Evolutionary conservation across 2,329 filamentous ascomycete genomes (phyloP).

Genomic region (Fusarium brevicatenulatum): DNA sequence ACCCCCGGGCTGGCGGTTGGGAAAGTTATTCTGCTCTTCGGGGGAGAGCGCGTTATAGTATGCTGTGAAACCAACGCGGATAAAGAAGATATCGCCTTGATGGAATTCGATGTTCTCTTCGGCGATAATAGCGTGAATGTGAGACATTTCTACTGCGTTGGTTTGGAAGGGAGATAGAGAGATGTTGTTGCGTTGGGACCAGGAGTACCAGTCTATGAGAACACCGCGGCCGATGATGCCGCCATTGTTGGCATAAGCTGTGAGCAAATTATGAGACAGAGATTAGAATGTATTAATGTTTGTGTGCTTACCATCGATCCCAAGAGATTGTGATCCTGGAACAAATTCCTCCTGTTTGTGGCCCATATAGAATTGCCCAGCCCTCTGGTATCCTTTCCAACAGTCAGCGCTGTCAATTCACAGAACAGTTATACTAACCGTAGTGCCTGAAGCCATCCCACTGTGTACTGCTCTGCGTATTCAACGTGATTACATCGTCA

Average conservation of each 20-base stretch:
- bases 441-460: neutral
- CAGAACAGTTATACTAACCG: no score
- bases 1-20: neutral
- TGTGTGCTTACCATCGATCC: neutral
- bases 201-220: neutral
- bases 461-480: neutral
- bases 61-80: neutral
- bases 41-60: neutral
- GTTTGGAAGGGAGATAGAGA: neutral
- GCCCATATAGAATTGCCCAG: neutral
- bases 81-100: neutral
- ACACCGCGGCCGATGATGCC: neutral
- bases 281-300: rapidly evolving
- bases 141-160: neutral
- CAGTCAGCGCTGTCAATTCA: neutral
- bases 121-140: neutral
- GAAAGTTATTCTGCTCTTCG: neutral
- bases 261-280: neutral
- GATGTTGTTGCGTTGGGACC: neutral
- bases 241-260: neutral
- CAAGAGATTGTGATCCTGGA: neutral
- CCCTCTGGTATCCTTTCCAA: neutral
- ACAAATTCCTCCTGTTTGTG: neutral
- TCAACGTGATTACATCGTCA: neutral
- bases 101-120: neutral